Percentiles rank a stretch among this genome's conserved stretches.
Evolutionary conservation across 495 filamentous ascomycete genomes (phyloP).

Genomic region (Xanthoparmelia taractica): DNA sequence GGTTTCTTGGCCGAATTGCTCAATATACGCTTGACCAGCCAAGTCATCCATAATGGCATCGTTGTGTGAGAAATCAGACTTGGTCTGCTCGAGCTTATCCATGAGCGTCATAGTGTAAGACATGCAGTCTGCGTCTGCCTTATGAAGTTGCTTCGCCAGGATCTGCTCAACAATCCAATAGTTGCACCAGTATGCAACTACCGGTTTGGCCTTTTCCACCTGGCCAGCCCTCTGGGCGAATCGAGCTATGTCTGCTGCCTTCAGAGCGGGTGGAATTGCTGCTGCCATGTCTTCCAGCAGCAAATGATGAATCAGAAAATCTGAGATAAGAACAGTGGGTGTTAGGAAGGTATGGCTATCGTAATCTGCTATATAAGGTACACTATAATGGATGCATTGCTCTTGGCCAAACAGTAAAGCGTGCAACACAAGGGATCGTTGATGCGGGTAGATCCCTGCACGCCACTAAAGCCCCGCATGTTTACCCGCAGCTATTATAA

Average conservation of each 20-base stretch:
- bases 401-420: background rate
- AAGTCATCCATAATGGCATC: conserved; percentile 76
- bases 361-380: background rate
- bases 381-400: background rate
- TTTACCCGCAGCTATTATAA: conserved; percentile 19
- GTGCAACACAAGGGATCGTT: background rate
- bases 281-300: conserved; percentile 52
- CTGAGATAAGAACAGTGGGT: background rate
- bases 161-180: conserved; percentile 93
- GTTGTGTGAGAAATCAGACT: conserved; percentile 51
- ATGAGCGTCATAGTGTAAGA: conserved; percentile 74
- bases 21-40: conserved; percentile 81
- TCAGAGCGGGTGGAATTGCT: conserved; percentile 65
- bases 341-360: background rate
- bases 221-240: conserved; percentile 78
- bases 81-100: conserved; percentile 87
- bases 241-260: conserved; percentile 65
- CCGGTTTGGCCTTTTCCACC: conserved; percentile 73
- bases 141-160: conserved; percentile 69
- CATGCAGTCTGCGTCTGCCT: conserved; percentile 62
- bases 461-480: conserved; percentile 9
- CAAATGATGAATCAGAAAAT: background rate
- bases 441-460: background rate
- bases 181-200: conserved; percentile 90
- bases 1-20: conserved; percentile 85